phyloP scores from a whole-genome alignment of 169 alveolate genomes.

The Eimeria sp. region DNA sequence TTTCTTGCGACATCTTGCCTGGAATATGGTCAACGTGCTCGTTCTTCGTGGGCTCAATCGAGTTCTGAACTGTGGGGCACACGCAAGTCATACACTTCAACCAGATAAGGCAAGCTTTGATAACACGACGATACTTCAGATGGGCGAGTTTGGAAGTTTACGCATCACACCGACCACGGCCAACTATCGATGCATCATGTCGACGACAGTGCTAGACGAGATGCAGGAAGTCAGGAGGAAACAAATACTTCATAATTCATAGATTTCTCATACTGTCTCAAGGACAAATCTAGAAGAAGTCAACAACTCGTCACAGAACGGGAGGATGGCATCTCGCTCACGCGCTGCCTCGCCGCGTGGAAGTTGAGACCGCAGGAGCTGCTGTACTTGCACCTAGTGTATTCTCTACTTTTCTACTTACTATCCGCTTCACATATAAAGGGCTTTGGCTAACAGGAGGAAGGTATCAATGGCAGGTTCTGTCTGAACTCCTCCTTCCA shows the following conservation, averaged over 20 bases:
- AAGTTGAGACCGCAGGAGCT: slow-evolving; percentile 30
- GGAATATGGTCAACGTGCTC: neutral
- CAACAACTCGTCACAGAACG: neutral
- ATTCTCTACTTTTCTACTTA: neutral
- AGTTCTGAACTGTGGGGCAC: neutral
- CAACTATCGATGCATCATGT: slow-evolving; percentile 33
- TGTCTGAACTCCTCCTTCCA: slow-evolving; percentile 38
- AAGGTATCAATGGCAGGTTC: neutral
- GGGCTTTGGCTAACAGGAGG: neutral
- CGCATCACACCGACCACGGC: neutral
- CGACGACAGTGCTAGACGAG: neutral
- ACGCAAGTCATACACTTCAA: neutral
- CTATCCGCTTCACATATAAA: neutral
- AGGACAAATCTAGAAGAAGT: neutral
- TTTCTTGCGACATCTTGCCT: slow-evolving; percentile 40
- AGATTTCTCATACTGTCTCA: neutral
- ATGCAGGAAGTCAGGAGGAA: neutral
- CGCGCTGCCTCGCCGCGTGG: slow-evolving; percentile 48
- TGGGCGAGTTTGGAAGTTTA: neutral
- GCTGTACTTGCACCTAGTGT: slow-evolving; percentile 4
- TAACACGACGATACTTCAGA: neutral
- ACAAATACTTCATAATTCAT: neutral
- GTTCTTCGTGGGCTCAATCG: neutral
- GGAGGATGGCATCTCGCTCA: slow-evolving; percentile 34
- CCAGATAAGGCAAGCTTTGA: neutral